Percentiles rank a stretch among this genome's conserved stretches.
Conservation (phyloP, 345 rosid species). For the Heritiera littoralis region DNA sequence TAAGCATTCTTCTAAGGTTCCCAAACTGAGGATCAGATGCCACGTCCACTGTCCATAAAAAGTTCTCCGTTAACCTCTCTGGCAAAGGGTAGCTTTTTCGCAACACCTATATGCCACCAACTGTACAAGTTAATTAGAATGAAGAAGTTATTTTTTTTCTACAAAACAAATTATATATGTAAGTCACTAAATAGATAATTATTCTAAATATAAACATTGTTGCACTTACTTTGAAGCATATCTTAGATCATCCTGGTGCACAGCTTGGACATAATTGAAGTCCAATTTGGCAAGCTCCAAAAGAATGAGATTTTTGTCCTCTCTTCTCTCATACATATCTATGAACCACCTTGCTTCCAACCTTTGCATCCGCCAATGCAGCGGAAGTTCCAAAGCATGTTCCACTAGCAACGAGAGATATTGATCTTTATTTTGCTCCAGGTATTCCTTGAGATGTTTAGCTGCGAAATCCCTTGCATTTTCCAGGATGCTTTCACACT, state of each 20-base stretch:
- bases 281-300: conserved; percentile 40
- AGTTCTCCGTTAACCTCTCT: neutral
- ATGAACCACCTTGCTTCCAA: conserved; percentile 45
- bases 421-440: neutral
- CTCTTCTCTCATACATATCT: conserved; percentile 25
- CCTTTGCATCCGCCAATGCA: conserved; percentile 38
- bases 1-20: too few species aligned
- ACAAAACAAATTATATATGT: too few species aligned
- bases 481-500: conserved; percentile 28
- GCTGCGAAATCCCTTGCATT: conserved; percentile 25
- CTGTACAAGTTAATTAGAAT: neutral
- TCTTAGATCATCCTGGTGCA: conserved; percentile 41
- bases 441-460: conserved; percentile 26
- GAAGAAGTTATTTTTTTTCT: too few species aligned
- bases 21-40: too few species aligned
- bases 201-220: too few species aligned
- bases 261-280: conserved; percentile 37
- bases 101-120: neutral
- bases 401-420: conserved; percentile 25
- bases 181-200: too few species aligned
- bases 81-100: conserved; percentile 16
- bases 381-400: conserved; percentile 41
- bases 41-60: too few species aligned
- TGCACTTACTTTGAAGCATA: conserved; percentile 27
- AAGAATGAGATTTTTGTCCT: conserved; percentile 24